Percentiles rank a stretch among this genome's conserved stretches.
Evolutionary conservation across 2,329 filamentous ascomycete genomes (phyloP).

Genomic region (Apiospora sp.): DNA sequence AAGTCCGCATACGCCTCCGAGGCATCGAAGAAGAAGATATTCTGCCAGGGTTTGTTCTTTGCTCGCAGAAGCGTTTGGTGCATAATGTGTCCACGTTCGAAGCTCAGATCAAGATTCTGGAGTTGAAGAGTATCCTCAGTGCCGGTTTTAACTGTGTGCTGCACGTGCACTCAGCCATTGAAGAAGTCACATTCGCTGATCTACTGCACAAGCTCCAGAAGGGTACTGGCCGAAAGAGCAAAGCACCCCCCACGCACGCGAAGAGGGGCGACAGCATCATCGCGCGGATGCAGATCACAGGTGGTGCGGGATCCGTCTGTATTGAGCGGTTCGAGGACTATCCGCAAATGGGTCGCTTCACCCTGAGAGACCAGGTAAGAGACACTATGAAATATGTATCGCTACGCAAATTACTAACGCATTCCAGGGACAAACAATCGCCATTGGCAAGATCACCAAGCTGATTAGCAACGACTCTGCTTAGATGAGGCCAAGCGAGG

Average conservation of each 20-base stretch:
- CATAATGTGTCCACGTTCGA: slow-evolving; percentile 91
- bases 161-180: slow-evolving; percentile 95
- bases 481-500: slow-evolving; percentile 27
- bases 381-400: not conserved
- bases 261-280: slow-evolving; percentile 86
- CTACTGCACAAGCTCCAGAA: slow-evolving; percentile 95
- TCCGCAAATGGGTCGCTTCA: slow-evolving; percentile 91
- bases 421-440: slow-evolving; percentile 92
- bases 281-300: slow-evolving; percentile 86
- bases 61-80: slow-evolving; percentile 91
- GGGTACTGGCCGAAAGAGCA: slow-evolving; percentile 91
- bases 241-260: slow-evolving; percentile 90
- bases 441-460: slow-evolving; percentile 98
- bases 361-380: slow-evolving; percentile 83
- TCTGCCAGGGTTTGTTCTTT: slow-evolving; percentile 92
- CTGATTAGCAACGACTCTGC: slow-evolving; percentile 60
- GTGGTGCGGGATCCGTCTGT: slow-evolving; percentile 86
- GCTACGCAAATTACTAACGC: slow-evolving; percentile 35
- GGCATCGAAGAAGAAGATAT: slow-evolving; percentile 98
- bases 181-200: slow-evolving; percentile 91
- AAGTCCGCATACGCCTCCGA: slow-evolving; percentile 89
- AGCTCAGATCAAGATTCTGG: slow-evolving; percentile 94
- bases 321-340: slow-evolving; percentile 97
- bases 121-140: slow-evolving; percentile 91
- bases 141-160: slow-evolving; percentile 98